phyloP scores from a whole-genome alignment of 495 filamentous ascomycete species.

The Penicillium steckii region DNA sequence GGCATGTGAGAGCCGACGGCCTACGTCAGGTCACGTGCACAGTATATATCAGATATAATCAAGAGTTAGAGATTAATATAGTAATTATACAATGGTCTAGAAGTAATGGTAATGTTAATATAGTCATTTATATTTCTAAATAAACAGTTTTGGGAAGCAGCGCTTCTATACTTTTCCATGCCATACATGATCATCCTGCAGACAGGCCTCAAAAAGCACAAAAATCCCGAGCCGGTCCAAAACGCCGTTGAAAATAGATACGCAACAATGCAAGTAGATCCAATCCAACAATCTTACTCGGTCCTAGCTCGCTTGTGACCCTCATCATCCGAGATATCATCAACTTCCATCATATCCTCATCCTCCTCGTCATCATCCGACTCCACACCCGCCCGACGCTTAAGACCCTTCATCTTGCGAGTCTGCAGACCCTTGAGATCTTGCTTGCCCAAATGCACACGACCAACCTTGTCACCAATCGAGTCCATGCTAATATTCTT shows the following conservation, averaged over 20 bases:
- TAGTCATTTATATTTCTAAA: slow-evolving; percentile 5
- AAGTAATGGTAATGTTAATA: not conserved
- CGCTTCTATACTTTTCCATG: slow-evolving; percentile 28
- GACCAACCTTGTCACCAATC: slow-evolving; percentile 93
- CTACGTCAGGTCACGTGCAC: slow-evolving; percentile 45
- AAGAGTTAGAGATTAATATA: not conserved
- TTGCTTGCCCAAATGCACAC: slow-evolving; percentile 89
- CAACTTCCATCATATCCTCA: slow-evolving; percentile 45
- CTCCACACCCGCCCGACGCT: slow-evolving; percentile 64
- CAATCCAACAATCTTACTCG: slow-evolving; percentile 18
- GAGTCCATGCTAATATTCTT: slow-evolving; percentile 92
- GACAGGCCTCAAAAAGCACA: slow-evolving; percentile 23
- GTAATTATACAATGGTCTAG: no score
- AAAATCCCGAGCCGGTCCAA: slow-evolving; percentile 27
- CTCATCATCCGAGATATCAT: slow-evolving; percentile 41
- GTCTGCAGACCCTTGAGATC: slow-evolving; percentile 87
- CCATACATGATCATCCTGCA: slow-evolving; percentile 17
- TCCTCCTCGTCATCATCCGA: slow-evolving; percentile 40
- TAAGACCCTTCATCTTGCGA: slow-evolving; percentile 98
- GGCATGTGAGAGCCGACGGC: slow-evolving; percentile 43
- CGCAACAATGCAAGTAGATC: slow-evolving; percentile 27
- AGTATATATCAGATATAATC: not conserved
- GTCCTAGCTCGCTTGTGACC: slow-evolving; percentile 39
- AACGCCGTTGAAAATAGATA: slow-evolving; percentile 30
- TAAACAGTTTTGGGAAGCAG: slow-evolving; percentile 9